Base-by-base conservation (phyloP, 148 eudicot species). In the Euryodendron excelsum region DNA sequence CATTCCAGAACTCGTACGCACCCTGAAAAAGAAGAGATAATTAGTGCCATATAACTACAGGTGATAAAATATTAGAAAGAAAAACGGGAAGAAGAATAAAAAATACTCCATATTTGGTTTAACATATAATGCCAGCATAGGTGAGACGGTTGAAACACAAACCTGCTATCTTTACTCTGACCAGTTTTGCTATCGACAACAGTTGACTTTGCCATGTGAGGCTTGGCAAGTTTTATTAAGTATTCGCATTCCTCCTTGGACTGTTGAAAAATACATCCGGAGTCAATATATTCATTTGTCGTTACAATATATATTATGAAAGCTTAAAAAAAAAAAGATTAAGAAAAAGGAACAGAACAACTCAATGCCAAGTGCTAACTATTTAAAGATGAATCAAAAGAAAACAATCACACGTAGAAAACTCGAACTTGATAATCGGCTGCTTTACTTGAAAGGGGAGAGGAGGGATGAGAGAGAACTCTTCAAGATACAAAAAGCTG, bases 111-210 rank as follows among this genome's bases (percentile, higher is more conserved):
- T n/a, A 36, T 41, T 10, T 44, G 59, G 5, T 20, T 25, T 30
- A 44, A 36, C 4, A 30, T 34, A n/a, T 13, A 61, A 75, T 27
- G 52, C 12, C 56, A 41, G 62, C 25, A 45, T 7, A 30, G 9
- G 34, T 39, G 77, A 55, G 65, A 77, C 37, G 25, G 17, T 60
- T 65, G 62, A 72, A 36, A 63, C 52, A 77, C 90, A 45, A 69
- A 95, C 98, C 97, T 91, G 94, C 99, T 95, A 84, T 93, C 97
- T 81, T 88, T 93, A 78, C 97, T 93, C 88, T 78, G 78, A 34
- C 97, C 99, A 66, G 99, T 93, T 82, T 90, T 87, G 84, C 93
- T 91, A 87, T 95, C 99, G 70, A 95, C 99, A 83, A 95, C 98
- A 61, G 94, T 89, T 39, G 99, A 95, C 82, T 93, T 95, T 63